Evolutionary conservation across 495 filamentous ascomycete species (phyloP).

Genomic region (Neurospora sp.): DNA sequence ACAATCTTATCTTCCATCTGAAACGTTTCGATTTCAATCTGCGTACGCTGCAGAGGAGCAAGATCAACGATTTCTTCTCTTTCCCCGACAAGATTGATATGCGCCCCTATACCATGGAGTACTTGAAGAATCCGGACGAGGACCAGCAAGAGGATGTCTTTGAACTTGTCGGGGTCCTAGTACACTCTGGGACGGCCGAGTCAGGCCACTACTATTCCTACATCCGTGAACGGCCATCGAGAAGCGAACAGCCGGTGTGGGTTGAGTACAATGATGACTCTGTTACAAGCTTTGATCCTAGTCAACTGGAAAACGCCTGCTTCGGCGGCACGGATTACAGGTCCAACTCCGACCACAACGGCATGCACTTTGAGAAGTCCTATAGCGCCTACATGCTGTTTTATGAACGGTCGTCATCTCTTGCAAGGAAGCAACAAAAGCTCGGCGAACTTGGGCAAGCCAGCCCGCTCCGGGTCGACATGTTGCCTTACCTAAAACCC

Average conservation of each 20-base stretch:
- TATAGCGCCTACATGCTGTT: constrained; percentile 98
- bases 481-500: constrained; percentile 46
- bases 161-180: constrained; percentile 83
- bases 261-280: constrained; percentile 89
- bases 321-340: constrained; percentile 66
- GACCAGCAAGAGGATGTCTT: constrained; percentile 60
- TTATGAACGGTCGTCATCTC: constrained; percentile 71
- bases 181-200: constrained; percentile 87
- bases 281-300: constrained; percentile 65
- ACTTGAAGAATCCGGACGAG: constrained; percentile 57
- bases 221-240: constrained; percentile 66
- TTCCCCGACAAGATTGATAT: constrained; percentile 85
- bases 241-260: constrained; percentile 49
- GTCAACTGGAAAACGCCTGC: constrained; percentile 60
- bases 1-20: constrained; percentile 92
- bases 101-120: constrained; percentile 77
- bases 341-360: constrained; percentile 33
- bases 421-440: constrained; percentile 39
- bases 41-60: constrained; percentile 69
- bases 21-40: constrained; percentile 97
- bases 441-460: constrained; percentile 20
- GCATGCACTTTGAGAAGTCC: constrained; percentile 47
- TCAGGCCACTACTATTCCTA: constrained; percentile 97
- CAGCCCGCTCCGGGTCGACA: constrained; percentile 44
- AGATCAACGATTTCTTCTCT: constrained; percentile 91